Evolutionary conservation across 495 filamentous ascomycete genomes (phyloP).

Genomic region (Penicillium ochrochloron): DNA sequence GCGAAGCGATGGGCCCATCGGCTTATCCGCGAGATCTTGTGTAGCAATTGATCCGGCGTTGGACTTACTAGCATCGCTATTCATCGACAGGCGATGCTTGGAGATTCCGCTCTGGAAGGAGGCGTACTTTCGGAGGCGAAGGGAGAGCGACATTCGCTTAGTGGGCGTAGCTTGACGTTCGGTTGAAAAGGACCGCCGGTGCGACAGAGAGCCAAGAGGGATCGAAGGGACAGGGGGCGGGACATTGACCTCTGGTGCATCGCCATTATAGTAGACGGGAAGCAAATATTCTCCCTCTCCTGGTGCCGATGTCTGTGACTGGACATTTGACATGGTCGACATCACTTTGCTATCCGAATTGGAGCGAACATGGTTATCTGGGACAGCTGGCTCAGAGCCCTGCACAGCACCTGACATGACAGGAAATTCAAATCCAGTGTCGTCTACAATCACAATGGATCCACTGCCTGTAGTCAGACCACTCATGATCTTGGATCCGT

Average conservation of each 20-base stretch:
- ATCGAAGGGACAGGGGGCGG: conserved; percentile 23
- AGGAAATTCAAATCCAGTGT: conserved; percentile 45
- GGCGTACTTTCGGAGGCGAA: conserved; percentile 63
- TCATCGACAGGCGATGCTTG: conserved; percentile 60
- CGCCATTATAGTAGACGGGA: conserved; percentile 42
- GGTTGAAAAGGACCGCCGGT: conserved; percentile 40
- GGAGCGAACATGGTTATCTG: conserved; percentile 21
- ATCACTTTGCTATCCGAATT: conserved; percentile 9
- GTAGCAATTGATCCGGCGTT: conserved; percentile 42
- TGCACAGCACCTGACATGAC: conserved; percentile 43
- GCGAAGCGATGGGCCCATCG: conserved; percentile 64
- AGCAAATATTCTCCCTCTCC: conserved; percentile 38
- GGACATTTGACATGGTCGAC: conserved; percentile 20
- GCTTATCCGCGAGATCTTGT: conserved; percentile 43
- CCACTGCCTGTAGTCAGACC: conserved; percentile 77
- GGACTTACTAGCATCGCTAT: conserved; percentile 63
- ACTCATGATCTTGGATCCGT: conserved; percentile 48
- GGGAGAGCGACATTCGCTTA: conserved; percentile 39
- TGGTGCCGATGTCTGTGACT: conserved; percentile 32
- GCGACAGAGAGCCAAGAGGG: conserved; percentile 25
- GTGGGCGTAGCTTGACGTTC: conserved; percentile 34
- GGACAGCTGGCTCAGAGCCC: conserved; percentile 10
- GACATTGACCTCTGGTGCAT: conserved; percentile 18
- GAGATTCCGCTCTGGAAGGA: conserved; percentile 75
- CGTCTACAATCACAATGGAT: conserved; percentile 87